Base-by-base conservation (phyloP, 2,329 filamentous ascomycete genomes). In the Aspergillus sp. region DNA sequence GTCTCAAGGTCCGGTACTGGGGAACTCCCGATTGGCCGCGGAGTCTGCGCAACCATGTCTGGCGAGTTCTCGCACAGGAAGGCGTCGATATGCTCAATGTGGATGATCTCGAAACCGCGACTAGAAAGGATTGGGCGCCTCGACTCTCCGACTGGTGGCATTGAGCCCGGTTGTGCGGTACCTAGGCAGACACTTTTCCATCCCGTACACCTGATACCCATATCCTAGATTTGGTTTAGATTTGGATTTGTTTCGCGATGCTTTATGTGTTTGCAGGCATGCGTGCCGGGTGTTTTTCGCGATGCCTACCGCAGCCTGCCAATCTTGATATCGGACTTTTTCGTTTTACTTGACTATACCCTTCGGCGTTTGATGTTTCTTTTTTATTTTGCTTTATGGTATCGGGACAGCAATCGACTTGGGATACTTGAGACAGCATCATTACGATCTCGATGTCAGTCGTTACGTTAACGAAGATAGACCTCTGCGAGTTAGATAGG, bases 1-100 rank as follows among this genome's bases (percentile, higher is more conserved):
- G 85, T 0, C 69, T 88, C 48, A 85, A 85, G 66, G 81, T 81
- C 1, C 72, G 85, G 52, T 88, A 87, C 66, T 87, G 85, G 85
- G 77, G 79, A 25, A 79, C 84, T 11, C 85, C 85, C 0, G 75
- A 70, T 57, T 87, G 85, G 85, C 85, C 85, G 1, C 72, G 81
- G 5, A 79, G 79, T 46, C 65, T 85, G 70, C 73, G 85, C 49
- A 84, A 87, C 67, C 78, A 81, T 54, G 71, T 87, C 17, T 87
- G 85, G 85, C 76, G 78, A 7, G 74, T 84, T 22, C 69, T 87
- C 19, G 79, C 83, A 11, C 73, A 79, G 31, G 83, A 86, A 69
- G 84, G 84, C 0, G 84, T 82, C 11, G 84, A 86, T 69, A 78
- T 84, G 47, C 67, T 88, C 55, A 87, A 86, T 68, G 85, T 84